Percentiles rank a stretch among this genome's conserved stretches.
These are phyloP conservation scores for Aaosphaeria pasadenensis DNA, from an alignment of 2,329 filamentous ascomycete genomes.

Conservation along the genomic window DNA sequence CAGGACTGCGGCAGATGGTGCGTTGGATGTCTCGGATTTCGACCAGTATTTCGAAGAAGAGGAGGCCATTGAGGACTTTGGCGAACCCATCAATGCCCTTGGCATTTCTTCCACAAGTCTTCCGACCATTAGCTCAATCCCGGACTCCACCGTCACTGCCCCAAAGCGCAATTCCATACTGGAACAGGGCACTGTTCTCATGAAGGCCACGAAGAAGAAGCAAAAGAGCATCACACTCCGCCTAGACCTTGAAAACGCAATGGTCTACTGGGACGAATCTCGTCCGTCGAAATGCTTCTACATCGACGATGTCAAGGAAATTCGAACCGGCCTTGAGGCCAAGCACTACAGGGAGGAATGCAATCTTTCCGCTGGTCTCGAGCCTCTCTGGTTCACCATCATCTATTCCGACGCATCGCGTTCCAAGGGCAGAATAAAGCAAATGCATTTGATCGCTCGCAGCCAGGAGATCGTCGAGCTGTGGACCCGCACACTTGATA, in stretches of 20 bases:
- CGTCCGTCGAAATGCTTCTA: slow-evolving; percentile 82
- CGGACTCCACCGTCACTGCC: slow-evolving; percentile 49
- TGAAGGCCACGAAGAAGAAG: slow-evolving; percentile 82
- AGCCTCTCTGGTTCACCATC: slow-evolving; percentile 82
- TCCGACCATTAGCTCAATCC: slow-evolving; percentile 33
- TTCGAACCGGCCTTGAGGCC: slow-evolving; percentile 78
- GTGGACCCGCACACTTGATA: slow-evolving; percentile 82
- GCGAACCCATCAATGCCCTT: slow-evolving; percentile 39
- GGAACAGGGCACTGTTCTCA: slow-evolving; percentile 73
- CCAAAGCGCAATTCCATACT: slow-evolving; percentile 76
- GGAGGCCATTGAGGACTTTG: slow-evolving; percentile 47
- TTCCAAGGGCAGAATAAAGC: slow-evolving; percentile 71
- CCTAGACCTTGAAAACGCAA: slow-evolving; percentile 78
- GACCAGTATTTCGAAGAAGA: slow-evolving; percentile 58
- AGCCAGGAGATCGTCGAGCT: slow-evolving; percentile 67
- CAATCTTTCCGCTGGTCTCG: slow-evolving; percentile 60
- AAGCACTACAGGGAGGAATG: slow-evolving; percentile 87
- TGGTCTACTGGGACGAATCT: slow-evolving; percentile 81
- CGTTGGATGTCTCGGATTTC: slow-evolving; percentile 48
- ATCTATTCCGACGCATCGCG: slow-evolving; percentile 78
- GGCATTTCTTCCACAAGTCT: slow-evolving; percentile 35
- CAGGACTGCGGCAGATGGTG: slow-evolving; percentile 61
- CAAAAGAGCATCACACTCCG: slow-evolving; percentile 70
- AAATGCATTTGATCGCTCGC: slow-evolving; percentile 82
- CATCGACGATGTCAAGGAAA: slow-evolving; percentile 92